A percentile compares a stretch with the other conserved stretches of the same genome.
Conservation (phyloP, 441 rosid genomes). For the Bocquillonia castaneifolia region DNA sequence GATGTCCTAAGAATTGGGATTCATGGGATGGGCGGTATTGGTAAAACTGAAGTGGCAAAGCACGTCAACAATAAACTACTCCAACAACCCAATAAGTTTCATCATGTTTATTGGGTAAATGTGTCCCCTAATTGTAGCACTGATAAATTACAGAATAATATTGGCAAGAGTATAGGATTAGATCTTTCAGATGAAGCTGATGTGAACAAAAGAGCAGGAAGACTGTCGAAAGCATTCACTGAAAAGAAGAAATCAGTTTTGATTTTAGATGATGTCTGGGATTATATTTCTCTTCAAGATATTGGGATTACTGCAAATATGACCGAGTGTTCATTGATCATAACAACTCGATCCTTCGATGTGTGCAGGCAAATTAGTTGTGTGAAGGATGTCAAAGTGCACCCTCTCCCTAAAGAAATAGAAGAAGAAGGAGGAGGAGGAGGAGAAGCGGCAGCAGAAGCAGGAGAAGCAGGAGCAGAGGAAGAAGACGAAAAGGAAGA, state of each 20-base stretch:
- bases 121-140: not conserved
- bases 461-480: no score
- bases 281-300: not conserved
- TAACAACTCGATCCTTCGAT: conserved; percentile 4
- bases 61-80: not conserved
- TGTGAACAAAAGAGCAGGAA: not conserved
- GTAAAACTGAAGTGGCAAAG: not conserved
- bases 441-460: no score
- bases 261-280: conserved; percentile 18
- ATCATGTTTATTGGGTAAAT: conserved; percentile 9
- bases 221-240: not conserved
- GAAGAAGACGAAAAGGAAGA: no score
- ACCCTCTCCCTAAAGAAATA: no score
- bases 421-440: no score
- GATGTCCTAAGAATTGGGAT: not conserved
- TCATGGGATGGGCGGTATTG: conserved; percentile 4
- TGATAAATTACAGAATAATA: not conserved
- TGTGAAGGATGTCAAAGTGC: no score
- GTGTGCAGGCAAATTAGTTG: not conserved
- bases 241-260: not conserved
- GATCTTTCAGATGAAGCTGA: conserved; percentile 2
- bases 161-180: not conserved
- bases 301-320: conserved; percentile 5
- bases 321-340: not conserved
- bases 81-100: not conserved